phyloP scores from a whole-genome alignment of 2,329 filamentous ascomycete genomes.

The Cercospora canescens region DNA sequence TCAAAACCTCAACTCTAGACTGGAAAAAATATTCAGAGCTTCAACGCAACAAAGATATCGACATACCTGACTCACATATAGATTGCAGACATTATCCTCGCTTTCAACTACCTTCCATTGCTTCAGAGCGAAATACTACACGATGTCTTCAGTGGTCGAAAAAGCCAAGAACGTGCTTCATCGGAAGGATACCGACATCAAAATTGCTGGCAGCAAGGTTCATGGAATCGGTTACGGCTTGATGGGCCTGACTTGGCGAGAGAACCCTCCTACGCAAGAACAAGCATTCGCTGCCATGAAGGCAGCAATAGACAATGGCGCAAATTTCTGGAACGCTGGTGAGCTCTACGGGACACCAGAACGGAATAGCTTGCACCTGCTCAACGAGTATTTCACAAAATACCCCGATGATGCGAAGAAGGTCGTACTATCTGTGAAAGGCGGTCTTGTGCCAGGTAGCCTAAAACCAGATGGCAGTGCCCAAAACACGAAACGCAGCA shows the following conservation, averaged over 20 bases:
- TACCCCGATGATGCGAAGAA: constrained; percentile 53
- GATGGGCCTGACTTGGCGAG: constrained; percentile 52
- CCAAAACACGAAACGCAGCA: constrained; percentile 44
- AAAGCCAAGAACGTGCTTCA: constrained; percentile 31
- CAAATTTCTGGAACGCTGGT: constrained; percentile 54
- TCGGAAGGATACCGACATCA: constrained; percentile 16
- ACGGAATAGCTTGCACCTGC: constrained; percentile 49
- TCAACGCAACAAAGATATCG: neutral
- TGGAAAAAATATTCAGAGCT: neutral
- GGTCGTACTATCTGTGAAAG: constrained; percentile 55
- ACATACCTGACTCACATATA: neutral
- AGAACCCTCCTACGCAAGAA: constrained; percentile 38
- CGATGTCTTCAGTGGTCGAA: constrained; percentile 31
- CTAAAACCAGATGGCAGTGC: constrained; percentile 42
- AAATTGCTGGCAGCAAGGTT: constrained; percentile 27
- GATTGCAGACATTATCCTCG: neutral
- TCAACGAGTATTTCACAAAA: constrained; percentile 53
- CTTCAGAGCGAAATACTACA: neutral
- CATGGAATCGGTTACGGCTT: constrained; percentile 47
- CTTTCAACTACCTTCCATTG: neutral
- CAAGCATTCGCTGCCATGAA: constrained; percentile 49
- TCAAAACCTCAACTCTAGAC: neutral
- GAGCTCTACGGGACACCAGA: constrained; percentile 50
- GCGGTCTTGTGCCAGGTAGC: constrained; percentile 40
- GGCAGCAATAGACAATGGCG: constrained; percentile 32